phyloP scores from a whole-genome alignment of 2,329 filamentous ascomycete species.

The Colletotrichum tofieldiae region DNA sequence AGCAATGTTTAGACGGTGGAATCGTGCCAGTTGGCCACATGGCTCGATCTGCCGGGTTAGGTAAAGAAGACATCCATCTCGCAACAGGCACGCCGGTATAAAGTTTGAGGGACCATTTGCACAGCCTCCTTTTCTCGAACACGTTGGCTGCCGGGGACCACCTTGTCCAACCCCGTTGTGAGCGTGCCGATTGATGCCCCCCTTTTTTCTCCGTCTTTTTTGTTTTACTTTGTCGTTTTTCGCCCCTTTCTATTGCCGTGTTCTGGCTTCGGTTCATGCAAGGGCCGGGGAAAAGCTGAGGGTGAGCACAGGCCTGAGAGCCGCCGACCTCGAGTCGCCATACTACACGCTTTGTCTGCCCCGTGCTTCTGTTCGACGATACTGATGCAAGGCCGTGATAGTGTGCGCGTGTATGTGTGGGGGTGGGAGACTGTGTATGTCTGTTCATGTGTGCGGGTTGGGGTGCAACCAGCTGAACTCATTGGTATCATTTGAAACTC shows the following conservation, averaged over 20 bases:
- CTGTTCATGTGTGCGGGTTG: not conserved
- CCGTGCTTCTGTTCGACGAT: not conserved
- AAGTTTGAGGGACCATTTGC: conserved; percentile 17
- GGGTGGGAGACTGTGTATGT: not conserved
- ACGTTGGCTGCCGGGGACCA: conserved; percentile 14
- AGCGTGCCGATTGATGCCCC: conserved; percentile 23
- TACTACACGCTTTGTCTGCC: not conserved
- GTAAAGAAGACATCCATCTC: not conserved
- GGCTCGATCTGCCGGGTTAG: not conserved
- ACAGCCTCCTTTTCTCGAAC: conserved; percentile 36
- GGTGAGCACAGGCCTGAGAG: not conserved
- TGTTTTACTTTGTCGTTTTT: not conserved
- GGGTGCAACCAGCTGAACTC: not conserved
- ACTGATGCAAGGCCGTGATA: not conserved
- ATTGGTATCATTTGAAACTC: conserved; percentile 30
- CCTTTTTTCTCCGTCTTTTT: not conserved
- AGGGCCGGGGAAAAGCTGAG: not conserved
- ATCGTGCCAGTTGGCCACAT: conserved; percentile 33
- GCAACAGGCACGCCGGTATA: not conserved
- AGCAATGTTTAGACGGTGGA: not conserved
- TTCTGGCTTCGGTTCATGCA: not conserved
- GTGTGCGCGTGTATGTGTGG: not conserved
- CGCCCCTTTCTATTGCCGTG: not conserved
- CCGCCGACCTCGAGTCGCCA: not conserved
- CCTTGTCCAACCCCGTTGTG: conserved; percentile 20